Conservation (phyloP, 1,139 yeast genomes). For the Dujonia santamariae region DNA sequence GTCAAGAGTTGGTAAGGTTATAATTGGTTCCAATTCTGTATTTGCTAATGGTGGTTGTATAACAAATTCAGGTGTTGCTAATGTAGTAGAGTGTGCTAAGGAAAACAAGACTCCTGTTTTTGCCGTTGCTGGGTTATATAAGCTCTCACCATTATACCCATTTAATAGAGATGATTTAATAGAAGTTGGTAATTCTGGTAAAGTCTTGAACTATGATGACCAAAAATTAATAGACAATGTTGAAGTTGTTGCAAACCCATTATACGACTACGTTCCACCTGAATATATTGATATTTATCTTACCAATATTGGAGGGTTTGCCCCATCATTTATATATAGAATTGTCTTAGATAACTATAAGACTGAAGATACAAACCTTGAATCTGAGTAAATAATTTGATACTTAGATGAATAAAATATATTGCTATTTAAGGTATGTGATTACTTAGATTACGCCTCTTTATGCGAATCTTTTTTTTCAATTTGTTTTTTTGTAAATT, state of each 20-base stretch:
- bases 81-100: constrained; percentile 94
- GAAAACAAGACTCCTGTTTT: constrained; percentile 94
- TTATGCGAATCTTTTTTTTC: too few species aligned
- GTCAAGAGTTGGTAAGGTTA: constrained; percentile 96
- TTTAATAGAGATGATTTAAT: constrained; percentile 84
- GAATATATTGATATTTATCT: constrained; percentile 92
- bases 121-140: constrained; percentile 91
- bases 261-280: constrained; percentile 88
- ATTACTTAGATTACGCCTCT: too few species aligned
- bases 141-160: constrained; percentile 91
- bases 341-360: constrained; percentile 92
- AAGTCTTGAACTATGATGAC: constrained; percentile 71
- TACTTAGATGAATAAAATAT: neutral
- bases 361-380: constrained; percentile 71
- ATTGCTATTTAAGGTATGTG: too few species aligned
- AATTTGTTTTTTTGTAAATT: too few species aligned
- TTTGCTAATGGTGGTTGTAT: constrained; percentile 96
- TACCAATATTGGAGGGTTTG: constrained; percentile 93
- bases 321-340: constrained; percentile 94
- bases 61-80: constrained; percentile 85
- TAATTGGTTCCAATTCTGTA: constrained; percentile 87
- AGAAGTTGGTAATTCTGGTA: constrained; percentile 92
- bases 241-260: constrained; percentile 82
- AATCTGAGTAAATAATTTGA: too few species aligned
- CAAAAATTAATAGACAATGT: constrained; percentile 63